These are phyloP conservation scores for Amanita fuliginea DNA, from an alignment of 768 basidiomycete genomes.

Conservation along the genomic window DNA sequence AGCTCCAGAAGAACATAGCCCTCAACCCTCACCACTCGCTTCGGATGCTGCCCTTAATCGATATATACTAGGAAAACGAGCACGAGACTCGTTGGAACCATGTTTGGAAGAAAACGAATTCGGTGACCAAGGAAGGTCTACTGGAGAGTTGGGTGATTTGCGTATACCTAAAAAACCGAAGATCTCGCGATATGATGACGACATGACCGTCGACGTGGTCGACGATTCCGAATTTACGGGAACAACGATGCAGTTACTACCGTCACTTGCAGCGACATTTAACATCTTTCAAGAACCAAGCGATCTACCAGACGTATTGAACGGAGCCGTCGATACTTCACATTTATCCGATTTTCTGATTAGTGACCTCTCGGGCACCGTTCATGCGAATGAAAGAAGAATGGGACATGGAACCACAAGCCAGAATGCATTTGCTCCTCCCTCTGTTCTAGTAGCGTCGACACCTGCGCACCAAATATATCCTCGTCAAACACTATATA, in stretches of 20 bases:
- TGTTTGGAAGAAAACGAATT: background rate
- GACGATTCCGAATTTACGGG: constrained; percentile 1
- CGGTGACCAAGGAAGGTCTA: background rate
- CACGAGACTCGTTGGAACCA: background rate
- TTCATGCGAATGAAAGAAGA: constrained; percentile 26
- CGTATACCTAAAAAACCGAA: constrained; percentile 6
- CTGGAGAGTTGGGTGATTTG: background rate
- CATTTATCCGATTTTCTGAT: constrained; percentile 43
- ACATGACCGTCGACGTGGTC: background rate
- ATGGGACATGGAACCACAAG: constrained; percentile 43
- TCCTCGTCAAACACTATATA: background rate
- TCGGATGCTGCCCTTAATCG: background rate
- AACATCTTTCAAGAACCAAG: constrained; percentile 37
- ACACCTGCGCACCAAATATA: constrained; percentile 37
- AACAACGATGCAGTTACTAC: constrained; percentile 8
- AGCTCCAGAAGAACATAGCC: background rate
- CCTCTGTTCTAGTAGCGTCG: constrained; percentile 39
- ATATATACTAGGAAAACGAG: constrained; percentile 1
- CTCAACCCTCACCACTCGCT: background rate
- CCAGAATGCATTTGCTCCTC: constrained; percentile 41
- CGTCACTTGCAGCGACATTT: constrained; percentile 29
- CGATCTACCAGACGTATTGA: constrained; percentile 18
- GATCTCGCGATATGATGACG: constrained; percentile 7
- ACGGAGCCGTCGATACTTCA: constrained; percentile 40
- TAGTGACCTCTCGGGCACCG: constrained; percentile 25